Conservation (phyloP, 1,139 yeast genomes). For the Debaryomyces nepalensis region DNA sequence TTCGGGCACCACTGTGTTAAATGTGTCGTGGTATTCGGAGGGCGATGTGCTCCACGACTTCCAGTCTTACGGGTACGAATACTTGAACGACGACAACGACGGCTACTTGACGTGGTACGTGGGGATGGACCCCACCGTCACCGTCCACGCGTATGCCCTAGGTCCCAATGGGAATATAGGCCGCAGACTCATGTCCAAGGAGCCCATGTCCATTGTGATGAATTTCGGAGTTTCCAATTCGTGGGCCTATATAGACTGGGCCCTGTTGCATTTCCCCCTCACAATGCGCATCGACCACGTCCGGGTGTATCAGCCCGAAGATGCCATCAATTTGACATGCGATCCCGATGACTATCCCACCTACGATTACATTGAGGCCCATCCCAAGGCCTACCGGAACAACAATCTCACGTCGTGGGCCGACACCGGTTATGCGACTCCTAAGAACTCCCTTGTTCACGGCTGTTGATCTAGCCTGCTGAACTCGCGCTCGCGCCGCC, state of each 20-base stretch:
- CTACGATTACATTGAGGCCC: constrained; percentile 67
- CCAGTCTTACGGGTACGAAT: constrained; percentile 82
- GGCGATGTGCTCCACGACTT: constrained; percentile 45
- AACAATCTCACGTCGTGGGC: constrained; percentile 68
- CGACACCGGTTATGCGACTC: constrained; percentile 67
- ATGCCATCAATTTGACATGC: constrained; percentile 59
- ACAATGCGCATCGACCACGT: constrained; percentile 74
- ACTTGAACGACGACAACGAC: constrained; percentile 60
- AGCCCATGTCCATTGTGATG: constrained; percentile 82
- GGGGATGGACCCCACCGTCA: constrained; percentile 68
- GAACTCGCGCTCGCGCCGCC: too few species aligned
- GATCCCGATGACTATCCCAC: constrained; percentile 81
- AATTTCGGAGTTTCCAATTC: constrained; percentile 80
- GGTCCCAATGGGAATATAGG: constrained; percentile 86
- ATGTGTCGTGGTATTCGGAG: constrained; percentile 73
- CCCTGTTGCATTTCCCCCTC: constrained; percentile 66
- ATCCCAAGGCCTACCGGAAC: constrained; percentile 64
- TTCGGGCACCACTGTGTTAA: constrained; percentile 72
- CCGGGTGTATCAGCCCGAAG: constrained; percentile 74
- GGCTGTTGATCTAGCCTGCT: constrained; percentile 27
- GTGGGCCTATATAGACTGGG: constrained; percentile 88
- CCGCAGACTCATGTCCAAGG: constrained; percentile 74
- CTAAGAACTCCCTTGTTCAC: constrained; percentile 42
- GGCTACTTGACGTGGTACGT: constrained; percentile 87
- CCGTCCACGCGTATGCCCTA: constrained; percentile 63